Evolutionary conservation across 139 green algal genomes (phyloP), one percentile per base, ranked within the genome.

Genomic region (Parachlorella kessleri): DNA sequence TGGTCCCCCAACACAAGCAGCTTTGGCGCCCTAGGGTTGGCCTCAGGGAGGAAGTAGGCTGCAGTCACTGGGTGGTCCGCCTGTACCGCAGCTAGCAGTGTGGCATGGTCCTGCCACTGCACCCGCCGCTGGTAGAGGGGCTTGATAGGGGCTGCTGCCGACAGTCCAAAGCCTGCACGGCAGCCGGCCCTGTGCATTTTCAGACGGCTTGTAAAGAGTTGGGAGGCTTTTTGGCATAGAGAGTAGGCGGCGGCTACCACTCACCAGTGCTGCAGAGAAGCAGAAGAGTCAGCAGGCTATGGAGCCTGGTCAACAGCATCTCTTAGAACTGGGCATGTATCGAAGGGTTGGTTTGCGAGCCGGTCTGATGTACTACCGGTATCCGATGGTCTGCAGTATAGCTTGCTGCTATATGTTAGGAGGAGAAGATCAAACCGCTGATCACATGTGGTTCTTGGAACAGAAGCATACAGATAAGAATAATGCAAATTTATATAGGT

Each of bases 1-100:
- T 30, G 39, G 14, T 75, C 75, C 18, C 75, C 75, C 3, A 75
- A 37, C 1, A 35, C 42, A 18, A 81, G 35, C 18, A 75, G 48
- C 14, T 14, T 59, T 28, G 48, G 48, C 48, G 21, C 14, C 21
- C 0, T 59, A 28, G 48, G 48, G 21, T 59, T 59, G 14, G 21
- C 14, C 14, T 14, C 48, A 18, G 48, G 21, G 21, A 59, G 48
- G 48, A 59, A 59, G 48, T 18, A 59, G 21, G 48, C 48, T 59
- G 48, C 48, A 14, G 48, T 59, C 21, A 18, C 48, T 59, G 48
- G 48, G 14, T 59, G 48, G 21, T 14, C 21, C 21, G 63, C 28
- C 63, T 68, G 24, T 14, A 33, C 63, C 28, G 26, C 24, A 37
- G 63, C 23, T 21, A 68, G 63, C 23, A 68, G 63, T 14, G 8